phyloP scores from a whole-genome alignment of 106 monocot species.

The Acanthochlamys bracteata region DNA sequence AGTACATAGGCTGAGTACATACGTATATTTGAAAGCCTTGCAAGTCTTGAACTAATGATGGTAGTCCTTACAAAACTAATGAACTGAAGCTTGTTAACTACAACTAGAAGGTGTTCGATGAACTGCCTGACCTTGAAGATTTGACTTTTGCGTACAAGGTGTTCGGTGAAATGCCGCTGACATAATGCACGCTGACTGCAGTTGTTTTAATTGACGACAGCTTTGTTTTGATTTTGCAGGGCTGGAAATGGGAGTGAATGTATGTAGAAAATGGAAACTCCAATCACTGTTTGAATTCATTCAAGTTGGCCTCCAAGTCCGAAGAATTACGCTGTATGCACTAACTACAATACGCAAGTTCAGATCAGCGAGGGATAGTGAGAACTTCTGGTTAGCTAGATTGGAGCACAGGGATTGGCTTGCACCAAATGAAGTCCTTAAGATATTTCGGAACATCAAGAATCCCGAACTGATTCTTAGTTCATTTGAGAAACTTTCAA shows the following conservation, averaged over 20 bases:
- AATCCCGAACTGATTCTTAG: constrained; percentile 41
- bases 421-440: constrained; percentile 73
- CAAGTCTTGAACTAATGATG: no score
- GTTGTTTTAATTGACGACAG: no score
- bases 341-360: constrained; percentile 24
- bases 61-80: no score
- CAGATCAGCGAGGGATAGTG: constrained; percentile 19
- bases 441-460: constrained; percentile 44
- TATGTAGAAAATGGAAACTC: constrained; percentile 5
- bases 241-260: not conserved
- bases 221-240: not conserved
- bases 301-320: not conserved
- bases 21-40: no score
- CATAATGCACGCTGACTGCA: no score
- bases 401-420: constrained; percentile 85
- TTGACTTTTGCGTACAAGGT: no score
- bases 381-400: constrained; percentile 37
- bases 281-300: not conserved
- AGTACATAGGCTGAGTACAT: no score
- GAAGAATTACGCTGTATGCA: constrained; percentile 5
- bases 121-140: no score
- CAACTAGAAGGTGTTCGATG: no score
- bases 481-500: constrained; percentile 37
- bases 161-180: no score
- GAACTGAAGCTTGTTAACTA: no score